phyloP scores from a whole-genome alignment of 768 basidiomycete species.

The Termitomyces eurrhizus region DNA sequence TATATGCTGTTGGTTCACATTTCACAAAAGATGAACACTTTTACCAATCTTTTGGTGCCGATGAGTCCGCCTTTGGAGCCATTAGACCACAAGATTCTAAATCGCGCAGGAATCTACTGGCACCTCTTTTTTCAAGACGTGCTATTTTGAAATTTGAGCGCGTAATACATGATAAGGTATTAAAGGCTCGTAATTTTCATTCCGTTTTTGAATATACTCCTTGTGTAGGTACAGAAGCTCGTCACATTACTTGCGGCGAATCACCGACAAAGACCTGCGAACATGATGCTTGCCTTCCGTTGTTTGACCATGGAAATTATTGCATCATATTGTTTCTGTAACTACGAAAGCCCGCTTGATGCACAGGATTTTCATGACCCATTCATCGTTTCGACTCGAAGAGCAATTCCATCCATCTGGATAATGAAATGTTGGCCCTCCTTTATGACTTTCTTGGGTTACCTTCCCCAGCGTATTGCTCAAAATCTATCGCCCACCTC shows the following conservation, averaged over 20 bases:
- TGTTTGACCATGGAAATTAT: slow-evolving; percentile 41
- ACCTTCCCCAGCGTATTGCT: slow-evolving; percentile 14
- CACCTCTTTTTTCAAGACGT: slow-evolving; percentile 35
- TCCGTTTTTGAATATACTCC: background rate
- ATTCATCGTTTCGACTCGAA: slow-evolving; percentile 28
- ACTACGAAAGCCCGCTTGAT: slow-evolving; percentile 27
- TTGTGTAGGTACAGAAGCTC: slow-evolving; percentile 29
- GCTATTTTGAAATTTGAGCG: slow-evolving; percentile 32
- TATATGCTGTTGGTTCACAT: slow-evolving; percentile 30
- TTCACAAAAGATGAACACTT: slow-evolving; percentile 36
- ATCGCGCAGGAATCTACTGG: slow-evolving; percentile 26
- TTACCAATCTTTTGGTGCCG: slow-evolving; percentile 34
- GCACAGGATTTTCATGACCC: slow-evolving; percentile 30
- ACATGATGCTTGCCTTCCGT: slow-evolving; percentile 38
- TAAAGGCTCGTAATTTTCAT: background rate
- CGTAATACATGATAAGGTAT: slow-evolving; percentile 28
- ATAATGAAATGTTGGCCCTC: slow-evolving; percentile 29
- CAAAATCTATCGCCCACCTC: slow-evolving; percentile 3
- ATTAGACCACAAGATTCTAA: slow-evolving; percentile 30
- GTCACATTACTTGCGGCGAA: slow-evolving; percentile 16
- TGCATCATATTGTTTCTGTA: slow-evolving; percentile 36
- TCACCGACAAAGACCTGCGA: slow-evolving; percentile 19
- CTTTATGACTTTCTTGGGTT: slow-evolving; percentile 13
- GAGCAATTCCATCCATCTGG: slow-evolving; percentile 26
- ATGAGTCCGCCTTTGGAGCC: slow-evolving; percentile 32